Conservation (phyloP, 73 alveolate species). For the Paramecium biaurelia region DNA sequence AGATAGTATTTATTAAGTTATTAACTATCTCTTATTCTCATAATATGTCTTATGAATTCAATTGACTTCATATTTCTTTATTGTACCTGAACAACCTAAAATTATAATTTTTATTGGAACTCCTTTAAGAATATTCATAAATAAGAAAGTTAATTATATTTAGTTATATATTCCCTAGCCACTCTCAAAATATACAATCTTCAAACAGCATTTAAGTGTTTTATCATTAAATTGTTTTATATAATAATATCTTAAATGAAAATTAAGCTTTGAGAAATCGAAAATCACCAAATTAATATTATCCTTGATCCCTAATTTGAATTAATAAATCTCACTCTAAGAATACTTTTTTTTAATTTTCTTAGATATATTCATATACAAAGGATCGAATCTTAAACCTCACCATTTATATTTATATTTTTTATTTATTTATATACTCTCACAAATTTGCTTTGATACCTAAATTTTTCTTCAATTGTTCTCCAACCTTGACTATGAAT, state of each 20-base stretch:
- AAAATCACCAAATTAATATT: slow-evolving; percentile 49
- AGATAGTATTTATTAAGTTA: background rate
- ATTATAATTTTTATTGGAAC: slow-evolving; percentile 27
- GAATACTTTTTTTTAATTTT: background rate
- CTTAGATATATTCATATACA: slow-evolving; percentile 45
- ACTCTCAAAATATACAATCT: slow-evolving; percentile 47
- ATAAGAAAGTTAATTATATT: slow-evolving; percentile 34
- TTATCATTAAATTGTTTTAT: background rate
- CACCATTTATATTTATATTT: slow-evolving; percentile 28
- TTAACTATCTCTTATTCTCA: no score
- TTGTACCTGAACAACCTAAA: slow-evolving; percentile 58
- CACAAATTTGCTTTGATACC: slow-evolving; percentile 28
- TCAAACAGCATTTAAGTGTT: slow-evolving; percentile 2
- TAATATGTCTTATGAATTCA: no score
- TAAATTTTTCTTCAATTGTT: slow-evolving; percentile 50
- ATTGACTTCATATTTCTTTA: slow-evolving; percentile 51
- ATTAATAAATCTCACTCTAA: background rate
- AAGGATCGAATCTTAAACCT: slow-evolving; percentile 61
- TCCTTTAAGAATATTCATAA: background rate
- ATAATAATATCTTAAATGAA: background rate
- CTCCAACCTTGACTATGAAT: slow-evolving; percentile 44
- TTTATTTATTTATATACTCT: background rate
- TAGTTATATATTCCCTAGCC: slow-evolving; percentile 55
- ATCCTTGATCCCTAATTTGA: background rate
- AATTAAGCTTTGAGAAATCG: slow-evolving; percentile 21